Conservation (phyloP, 805 yeast genomes). For the Blastobotrys americana region DNA sequence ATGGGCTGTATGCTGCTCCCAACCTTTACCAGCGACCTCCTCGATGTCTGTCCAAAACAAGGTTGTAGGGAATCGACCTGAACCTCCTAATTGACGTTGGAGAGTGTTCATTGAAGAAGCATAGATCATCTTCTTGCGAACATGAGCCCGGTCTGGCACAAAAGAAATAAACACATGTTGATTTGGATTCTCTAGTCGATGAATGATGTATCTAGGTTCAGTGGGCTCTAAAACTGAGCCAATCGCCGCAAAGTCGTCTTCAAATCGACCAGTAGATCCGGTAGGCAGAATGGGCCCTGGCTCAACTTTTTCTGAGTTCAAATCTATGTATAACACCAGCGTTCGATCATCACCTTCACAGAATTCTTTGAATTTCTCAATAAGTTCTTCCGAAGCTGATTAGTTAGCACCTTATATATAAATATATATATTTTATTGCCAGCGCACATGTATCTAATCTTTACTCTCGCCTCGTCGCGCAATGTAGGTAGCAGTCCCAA, state of each 20-base stretch:
- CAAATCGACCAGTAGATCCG: constrained; percentile 28
- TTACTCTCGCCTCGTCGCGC: too few relatives aligned
- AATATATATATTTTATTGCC: too few relatives aligned
- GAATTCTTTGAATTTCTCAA: constrained; percentile 39
- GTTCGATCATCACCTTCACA: constrained; percentile 32
- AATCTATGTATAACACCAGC: constrained; percentile 33
- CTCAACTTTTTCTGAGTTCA: not conserved
- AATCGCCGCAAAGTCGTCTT: constrained; percentile 34
- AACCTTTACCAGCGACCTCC: constrained; percentile 48
- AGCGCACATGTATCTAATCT: too few relatives aligned
- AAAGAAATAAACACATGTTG: constrained; percentile 61
- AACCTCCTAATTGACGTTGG: constrained; percentile 63
- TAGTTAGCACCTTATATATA: constrained; percentile 8
- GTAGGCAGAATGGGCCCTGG: constrained; percentile 30
- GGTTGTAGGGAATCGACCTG: constrained; percentile 42
- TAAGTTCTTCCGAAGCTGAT: constrained; percentile 39
- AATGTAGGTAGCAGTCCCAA: too few relatives aligned
- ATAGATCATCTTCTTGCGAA: constrained; percentile 83
- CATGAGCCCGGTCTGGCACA: constrained; percentile 81
- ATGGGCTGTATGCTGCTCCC: constrained; percentile 35
- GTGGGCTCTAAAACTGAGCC: constrained; percentile 29
- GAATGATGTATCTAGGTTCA: constrained; percentile 46
- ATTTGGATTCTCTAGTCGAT: constrained; percentile 27
- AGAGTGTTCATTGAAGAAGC: constrained; percentile 83
- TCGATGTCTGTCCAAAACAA: constrained; percentile 50